Base-by-base conservation (phyloP, 169 alveolate species). In the Besnoitia besnoiti region DNA sequence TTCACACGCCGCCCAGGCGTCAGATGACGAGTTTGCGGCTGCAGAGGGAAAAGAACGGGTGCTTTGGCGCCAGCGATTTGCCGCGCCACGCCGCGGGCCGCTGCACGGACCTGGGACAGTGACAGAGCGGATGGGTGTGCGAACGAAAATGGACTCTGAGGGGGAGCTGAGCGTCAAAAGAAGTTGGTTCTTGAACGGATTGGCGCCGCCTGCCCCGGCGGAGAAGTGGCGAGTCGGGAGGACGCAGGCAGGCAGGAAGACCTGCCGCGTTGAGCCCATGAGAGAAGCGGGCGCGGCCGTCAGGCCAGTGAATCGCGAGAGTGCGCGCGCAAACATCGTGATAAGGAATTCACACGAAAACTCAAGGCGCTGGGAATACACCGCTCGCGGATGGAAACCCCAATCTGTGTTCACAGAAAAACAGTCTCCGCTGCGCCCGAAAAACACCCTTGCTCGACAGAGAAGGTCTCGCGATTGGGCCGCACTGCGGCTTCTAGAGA, bases 91-190 rank as follows among this genome's bases (percentile, higher is more conserved):
- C 96, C n/a, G n/a, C n/a, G n/a, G n/a, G n/a, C n/a, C n/a, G n/a
- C n/a, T n/a, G n/a, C n/a, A n/a, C n/a, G 21, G 51, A 37, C 96
- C 96, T 19, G 96, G 95, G 51, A 85, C 94, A 21, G 95, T 93
- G 73, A 93, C 93, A 35, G 93, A 79, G 77, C 79, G 94, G 27
- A 95, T 90, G 51, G 96, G 95, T 85, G 93, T 77, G 76, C 82
- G 47, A 62, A 59, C 55, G 92, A 61, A 95, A 55, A 91, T 89
- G 50, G 89, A 75, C 82, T 95, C 96, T 49, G 94, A 62, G 39
- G 96, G 96, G 37, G 95, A 91, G 27, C 91, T 50, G 80, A 95
- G 91, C 7, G 96, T 93, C 40, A 95, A 93, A 44, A 95, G 95
- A 84, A 95, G 94, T 76, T 93, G 46, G 87, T 95, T 95, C 67